phyloP scores from a whole-genome alignment of 371 early-diverging fungal genomes.

The Fennellomyces sp. region DNA sequence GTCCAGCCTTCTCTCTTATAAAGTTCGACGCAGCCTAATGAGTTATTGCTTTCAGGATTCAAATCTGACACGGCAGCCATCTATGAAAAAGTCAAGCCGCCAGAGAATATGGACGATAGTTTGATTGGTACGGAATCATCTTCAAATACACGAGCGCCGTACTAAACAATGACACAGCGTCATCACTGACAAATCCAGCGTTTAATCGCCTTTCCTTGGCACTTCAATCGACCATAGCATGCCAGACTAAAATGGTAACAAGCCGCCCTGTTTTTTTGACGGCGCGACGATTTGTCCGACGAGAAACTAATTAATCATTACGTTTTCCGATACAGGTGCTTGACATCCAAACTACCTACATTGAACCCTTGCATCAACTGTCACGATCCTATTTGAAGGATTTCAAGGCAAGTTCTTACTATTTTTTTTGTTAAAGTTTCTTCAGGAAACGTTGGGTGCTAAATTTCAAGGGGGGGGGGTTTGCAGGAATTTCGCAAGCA shows the following conservation, averaged over 20 bases:
- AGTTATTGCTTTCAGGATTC: slow-evolving; percentile 15
- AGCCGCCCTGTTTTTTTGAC: neutral
- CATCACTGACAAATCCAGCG: slow-evolving; percentile 26
- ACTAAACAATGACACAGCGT: neutral
- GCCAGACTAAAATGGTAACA: slow-evolving; percentile 53
- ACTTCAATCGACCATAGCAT: slow-evolving; percentile 47
- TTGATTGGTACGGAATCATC: slow-evolving; percentile 35
- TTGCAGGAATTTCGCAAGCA: slow-evolving; percentile 52
- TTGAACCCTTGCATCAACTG: slow-evolving; percentile 60
- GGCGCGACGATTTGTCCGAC: neutral
- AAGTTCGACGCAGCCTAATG: too few relatives aligned
- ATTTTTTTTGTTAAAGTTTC: too few relatives aligned
- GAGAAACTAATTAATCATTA: neutral
- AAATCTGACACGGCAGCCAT: slow-evolving; percentile 13
- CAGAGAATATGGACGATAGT: slow-evolving; percentile 30
- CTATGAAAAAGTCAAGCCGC: slow-evolving; percentile 31
- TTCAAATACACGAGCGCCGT: too few relatives aligned
- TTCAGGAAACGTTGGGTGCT: too few relatives aligned
- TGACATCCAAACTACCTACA: slow-evolving; percentile 51
- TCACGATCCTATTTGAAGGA: slow-evolving; percentile 63
- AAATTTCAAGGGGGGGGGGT: slow-evolving; percentile 47
- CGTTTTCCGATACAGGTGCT: slow-evolving; percentile 28
- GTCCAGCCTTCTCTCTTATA: too few relatives aligned
- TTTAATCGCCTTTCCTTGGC: slow-evolving; percentile 45
- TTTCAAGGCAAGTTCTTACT: slow-evolving; percentile 56